These are phyloP conservation scores for Calamus simplicifolius DNA, from an alignment of 176 grass and related monocot species.

Conservation along the genomic window DNA sequence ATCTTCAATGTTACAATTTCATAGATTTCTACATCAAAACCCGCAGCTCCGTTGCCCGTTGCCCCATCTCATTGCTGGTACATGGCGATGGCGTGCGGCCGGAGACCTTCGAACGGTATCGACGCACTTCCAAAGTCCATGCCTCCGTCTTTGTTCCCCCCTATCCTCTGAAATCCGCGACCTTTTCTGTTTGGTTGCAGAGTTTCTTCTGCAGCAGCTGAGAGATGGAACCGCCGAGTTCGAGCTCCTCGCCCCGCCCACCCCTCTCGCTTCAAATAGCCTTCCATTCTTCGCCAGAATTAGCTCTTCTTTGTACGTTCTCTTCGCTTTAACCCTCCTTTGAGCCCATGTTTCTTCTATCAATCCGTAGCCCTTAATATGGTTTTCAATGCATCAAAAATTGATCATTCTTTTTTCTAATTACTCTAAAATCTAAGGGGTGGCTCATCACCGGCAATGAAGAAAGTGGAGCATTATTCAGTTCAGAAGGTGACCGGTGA, in stretches of 20 bases:
- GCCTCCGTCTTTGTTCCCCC: not conserved
- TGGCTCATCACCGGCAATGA: conserved; percentile 44
- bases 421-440: conserved; percentile 33
- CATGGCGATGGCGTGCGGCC: not conserved
- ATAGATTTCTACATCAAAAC: too few species aligned
- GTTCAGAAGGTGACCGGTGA: conserved; percentile 76
- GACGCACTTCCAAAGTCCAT: not conserved
- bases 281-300: conserved; percentile 57
- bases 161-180: too few species aligned
- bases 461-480: conserved; percentile 72
- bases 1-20: too few species aligned
- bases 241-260: conserved; percentile 43
- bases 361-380: not conserved
- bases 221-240: conserved; percentile 68
- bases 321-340: not conserved
- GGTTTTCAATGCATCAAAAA: not conserved
- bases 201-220: conserved; percentile 58
- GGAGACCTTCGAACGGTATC: conserved; percentile 7
- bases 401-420: not conserved
- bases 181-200: conserved; percentile 15
- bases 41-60: too few species aligned
- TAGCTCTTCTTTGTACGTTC: conserved; percentile 40
- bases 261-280: conserved; percentile 3
- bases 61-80: too few species aligned
- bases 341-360: conserved; percentile 2